Percentiles rank a stretch among this genome's conserved stretches.
These are phyloP conservation scores for Deakozyma indianensis DNA, from an alignment of 805 yeast species.

Conservation along the genomic window DNA sequence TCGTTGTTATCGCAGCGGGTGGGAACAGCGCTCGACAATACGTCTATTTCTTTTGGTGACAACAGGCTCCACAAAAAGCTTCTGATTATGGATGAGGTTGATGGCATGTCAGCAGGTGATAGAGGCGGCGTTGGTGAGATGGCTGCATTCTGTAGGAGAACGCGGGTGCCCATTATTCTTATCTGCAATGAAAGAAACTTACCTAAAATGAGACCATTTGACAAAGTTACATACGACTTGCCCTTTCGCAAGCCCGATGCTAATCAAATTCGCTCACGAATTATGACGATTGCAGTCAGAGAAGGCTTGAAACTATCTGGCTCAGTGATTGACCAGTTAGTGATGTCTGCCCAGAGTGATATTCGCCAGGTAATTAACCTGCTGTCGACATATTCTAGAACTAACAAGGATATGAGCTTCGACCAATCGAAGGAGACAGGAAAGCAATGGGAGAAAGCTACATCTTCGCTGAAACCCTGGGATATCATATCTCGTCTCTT, in stretches of 20 bases:
- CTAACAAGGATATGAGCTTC: conserved; percentile 48
- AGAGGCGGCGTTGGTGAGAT: conserved; percentile 96
- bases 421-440: conserved; percentile 50
- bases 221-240: conserved; percentile 61
- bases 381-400: conserved; percentile 68
- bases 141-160: conserved; percentile 71
- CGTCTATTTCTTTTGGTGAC: conserved; percentile 37
- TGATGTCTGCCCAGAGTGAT: conserved; percentile 75
- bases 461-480: conserved; percentile 71
- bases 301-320: conserved; percentile 76
- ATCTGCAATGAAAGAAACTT: conserved; percentile 86
- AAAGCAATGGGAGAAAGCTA: conserved; percentile 74
- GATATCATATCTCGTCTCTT: conserved; percentile 67
- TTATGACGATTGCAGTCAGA: conserved; percentile 79
- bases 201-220: conserved; percentile 95
- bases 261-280: conserved; percentile 61
- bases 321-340: conserved; percentile 66
- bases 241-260: conserved; percentile 86
- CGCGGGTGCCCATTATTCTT: conserved; percentile 79
- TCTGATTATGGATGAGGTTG: conserved; percentile 96
- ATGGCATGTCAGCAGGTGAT: conserved; percentile 98
- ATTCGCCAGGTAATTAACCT: conserved; percentile 88
- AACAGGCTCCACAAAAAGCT: conserved; percentile 26
- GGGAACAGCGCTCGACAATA: conserved; percentile 59
- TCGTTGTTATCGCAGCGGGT: conserved; percentile 53